Percentiles rank a stretch among this genome's conserved stretches.
Evolutionary conservation across 1,284 basidiomycete genomes (phyloP).

Genomic region (Pisolithus thermaeus): DNA sequence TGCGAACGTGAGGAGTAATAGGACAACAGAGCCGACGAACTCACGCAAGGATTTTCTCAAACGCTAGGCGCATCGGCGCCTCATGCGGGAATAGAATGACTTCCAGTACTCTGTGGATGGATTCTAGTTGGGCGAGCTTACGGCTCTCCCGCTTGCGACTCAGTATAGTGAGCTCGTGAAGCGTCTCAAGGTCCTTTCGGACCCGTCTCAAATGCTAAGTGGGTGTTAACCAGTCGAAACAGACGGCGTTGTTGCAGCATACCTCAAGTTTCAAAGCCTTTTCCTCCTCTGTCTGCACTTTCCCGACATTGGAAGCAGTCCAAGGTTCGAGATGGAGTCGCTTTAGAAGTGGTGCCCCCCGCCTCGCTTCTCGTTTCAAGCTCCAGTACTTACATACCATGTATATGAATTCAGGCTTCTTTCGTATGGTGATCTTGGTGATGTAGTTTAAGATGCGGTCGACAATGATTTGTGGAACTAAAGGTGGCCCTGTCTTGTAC

Average conservation of each 20-base stretch:
- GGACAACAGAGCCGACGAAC: conserved; percentile 18
- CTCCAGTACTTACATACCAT: conserved; percentile 94
- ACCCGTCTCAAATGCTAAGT: conserved; percentile 65
- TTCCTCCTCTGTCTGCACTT: conserved; percentile 76
- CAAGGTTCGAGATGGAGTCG: conserved; percentile 95
- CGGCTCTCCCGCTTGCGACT: conserved; percentile 79
- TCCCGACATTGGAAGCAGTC: conserved; percentile 71
- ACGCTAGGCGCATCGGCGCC: conserved; percentile 52
- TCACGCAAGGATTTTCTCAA: conserved; percentile 70
- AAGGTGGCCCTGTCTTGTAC: conserved; percentile 72
- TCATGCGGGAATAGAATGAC: conserved; percentile 66
- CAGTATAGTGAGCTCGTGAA: conserved; percentile 68
- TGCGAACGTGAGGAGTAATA: conserved; percentile 1
- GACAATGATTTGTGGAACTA: conserved; percentile 70
- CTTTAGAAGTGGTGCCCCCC: conserved; percentile 93
- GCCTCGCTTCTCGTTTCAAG: conserved; percentile 86
- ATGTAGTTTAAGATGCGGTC: conserved; percentile 79
- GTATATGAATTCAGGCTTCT: conserved; percentile 74
- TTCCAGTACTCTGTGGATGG: conserved; percentile 66
- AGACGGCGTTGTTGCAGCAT: conserved; percentile 11
- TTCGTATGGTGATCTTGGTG: conserved; percentile 64
- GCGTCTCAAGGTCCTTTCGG: conserved; percentile 70
- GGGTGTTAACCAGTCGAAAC: conserved; percentile 9
- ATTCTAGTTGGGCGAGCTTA: conserved; percentile 72
- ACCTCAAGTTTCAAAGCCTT: conserved; percentile 83